phyloP scores from a whole-genome alignment of 2,329 filamentous ascomycete genomes.

The Pyrenophora seminiperda region DNA sequence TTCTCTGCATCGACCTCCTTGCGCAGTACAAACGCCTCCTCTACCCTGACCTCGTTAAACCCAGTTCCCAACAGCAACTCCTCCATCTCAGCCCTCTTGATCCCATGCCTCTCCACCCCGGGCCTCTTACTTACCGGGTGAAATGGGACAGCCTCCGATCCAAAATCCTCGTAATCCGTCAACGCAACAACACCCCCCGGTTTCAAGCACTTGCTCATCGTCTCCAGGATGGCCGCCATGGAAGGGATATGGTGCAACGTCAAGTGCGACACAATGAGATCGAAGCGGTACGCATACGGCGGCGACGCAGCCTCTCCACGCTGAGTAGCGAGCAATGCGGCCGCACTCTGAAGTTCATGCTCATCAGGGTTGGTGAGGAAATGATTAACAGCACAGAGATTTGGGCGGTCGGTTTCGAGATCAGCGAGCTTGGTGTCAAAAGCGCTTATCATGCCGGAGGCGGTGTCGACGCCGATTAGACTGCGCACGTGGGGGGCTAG shows the following conservation, averaged over 20 bases:
- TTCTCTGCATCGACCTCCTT: conserved; percentile 57
- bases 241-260: conserved; percentile 62
- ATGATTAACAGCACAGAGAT: conserved; percentile 55
- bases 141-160: conserved; percentile 57
- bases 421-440: conserved; percentile 53
- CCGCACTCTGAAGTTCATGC: conserved; percentile 34
- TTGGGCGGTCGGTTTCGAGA: conserved; percentile 34
- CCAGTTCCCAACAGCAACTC: conserved; percentile 54
- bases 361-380: conserved; percentile 59
- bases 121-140: conserved; percentile 59
- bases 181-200: conserved; percentile 57
- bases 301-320: conserved; percentile 29
- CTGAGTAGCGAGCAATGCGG: conserved; percentile 45
- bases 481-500: conserved; percentile 56
- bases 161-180: conserved; percentile 64
- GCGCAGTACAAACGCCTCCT: conserved; percentile 55
- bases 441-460: conserved; percentile 61
- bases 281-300: conserved; percentile 49
- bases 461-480: conserved; percentile 60
- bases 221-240: conserved; percentile 51
- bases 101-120: conserved; percentile 62
- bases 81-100: conserved; percentile 51
- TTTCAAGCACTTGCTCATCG: conserved; percentile 56
- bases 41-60: conserved; percentile 56
- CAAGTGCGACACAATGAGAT: conserved; percentile 60